A percentile compares a stretch with the other conserved stretches of the same genome.
Evolutionary conservation across 345 rosid species (phyloP).

Genomic region (Firmiana major): DNA sequence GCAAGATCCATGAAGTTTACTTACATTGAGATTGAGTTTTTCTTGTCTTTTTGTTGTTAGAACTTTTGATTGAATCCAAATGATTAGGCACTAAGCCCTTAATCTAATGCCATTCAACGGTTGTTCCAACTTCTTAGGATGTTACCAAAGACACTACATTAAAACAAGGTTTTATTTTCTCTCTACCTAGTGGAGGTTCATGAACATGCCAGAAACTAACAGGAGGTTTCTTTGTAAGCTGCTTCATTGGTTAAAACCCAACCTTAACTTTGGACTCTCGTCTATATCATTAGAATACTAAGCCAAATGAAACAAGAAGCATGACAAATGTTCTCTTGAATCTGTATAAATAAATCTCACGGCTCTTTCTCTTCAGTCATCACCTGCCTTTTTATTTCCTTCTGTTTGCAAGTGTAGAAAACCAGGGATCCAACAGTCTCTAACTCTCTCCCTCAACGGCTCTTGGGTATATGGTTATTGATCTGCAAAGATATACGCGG

Average conservation of each 20-base stretch:
- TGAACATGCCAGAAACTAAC: not conserved
- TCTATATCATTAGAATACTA: not conserved
- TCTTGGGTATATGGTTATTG: not conserved
- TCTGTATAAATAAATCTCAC: not conserved
- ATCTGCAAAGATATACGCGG: conserved; percentile 1
- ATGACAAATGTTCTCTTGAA: not conserved
- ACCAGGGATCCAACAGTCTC: conserved; percentile 21
- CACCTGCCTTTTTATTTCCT: not conserved
- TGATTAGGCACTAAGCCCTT: not conserved
- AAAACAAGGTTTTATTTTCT: not conserved
- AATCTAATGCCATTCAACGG: not conserved
- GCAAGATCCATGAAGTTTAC: not conserved
- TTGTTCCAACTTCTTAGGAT: conserved; percentile 4
- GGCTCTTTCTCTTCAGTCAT: too few relatives aligned
- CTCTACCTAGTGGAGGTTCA: not conserved
- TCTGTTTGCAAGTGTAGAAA: not conserved
- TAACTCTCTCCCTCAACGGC: conserved; percentile 52
- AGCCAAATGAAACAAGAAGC: not conserved
- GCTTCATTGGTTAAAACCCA: not conserved
- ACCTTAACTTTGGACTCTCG: not conserved
- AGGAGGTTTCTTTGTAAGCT: not conserved
- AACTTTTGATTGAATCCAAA: too few relatives aligned
- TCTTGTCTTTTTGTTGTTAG: too few relatives aligned
- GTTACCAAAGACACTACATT: conserved; percentile 6
- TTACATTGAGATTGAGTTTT: not conserved